Percentiles rank a stretch among this genome's conserved stretches.
phyloP scores from a whole-genome alignment of 2,329 filamentous ascomycete species.

The Calonectria pseudoreteaudii region DNA sequence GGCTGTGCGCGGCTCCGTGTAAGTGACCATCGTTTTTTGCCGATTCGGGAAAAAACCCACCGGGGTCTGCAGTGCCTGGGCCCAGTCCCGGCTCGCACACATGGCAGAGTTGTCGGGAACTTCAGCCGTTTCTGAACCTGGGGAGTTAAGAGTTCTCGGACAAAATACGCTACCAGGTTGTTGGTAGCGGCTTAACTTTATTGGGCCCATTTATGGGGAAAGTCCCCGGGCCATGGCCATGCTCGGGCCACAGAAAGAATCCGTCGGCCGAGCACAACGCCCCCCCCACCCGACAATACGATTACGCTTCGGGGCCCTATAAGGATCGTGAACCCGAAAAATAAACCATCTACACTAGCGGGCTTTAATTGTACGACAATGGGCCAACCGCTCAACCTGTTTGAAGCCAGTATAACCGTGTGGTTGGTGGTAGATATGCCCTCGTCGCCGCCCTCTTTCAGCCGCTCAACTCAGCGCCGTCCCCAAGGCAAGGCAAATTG shows the following conservation, averaged over 20 bases:
- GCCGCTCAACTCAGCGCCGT: background rate
- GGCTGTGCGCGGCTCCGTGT: background rate
- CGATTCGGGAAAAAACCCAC: background rate
- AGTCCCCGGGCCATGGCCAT: background rate
- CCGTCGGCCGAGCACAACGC: conserved; percentile 18
- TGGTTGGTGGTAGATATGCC: background rate
- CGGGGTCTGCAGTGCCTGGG: background rate
- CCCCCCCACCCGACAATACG: conserved; percentile 6
- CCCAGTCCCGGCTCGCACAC: background rate
- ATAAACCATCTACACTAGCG: background rate
- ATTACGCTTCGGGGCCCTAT: conserved; percentile 8
- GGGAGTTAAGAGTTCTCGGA: conserved; percentile 18
- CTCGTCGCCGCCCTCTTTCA: background rate
- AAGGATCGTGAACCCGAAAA: conserved; percentile 6
- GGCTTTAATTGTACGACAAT: background rate
- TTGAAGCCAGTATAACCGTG: background rate
- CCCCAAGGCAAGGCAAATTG: background rate
- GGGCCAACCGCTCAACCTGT: background rate
- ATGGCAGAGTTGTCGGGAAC: conserved; percentile 3
- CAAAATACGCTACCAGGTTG: background rate
- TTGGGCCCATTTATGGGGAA: background rate
- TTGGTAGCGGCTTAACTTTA: background rate
- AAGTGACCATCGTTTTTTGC: background rate
- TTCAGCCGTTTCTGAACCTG: background rate
- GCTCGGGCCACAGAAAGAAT: conserved; percentile 16